phyloP scores from a whole-genome alignment of 768 basidiomycete genomes.

The Cantharellus cinnabarinus region DNA sequence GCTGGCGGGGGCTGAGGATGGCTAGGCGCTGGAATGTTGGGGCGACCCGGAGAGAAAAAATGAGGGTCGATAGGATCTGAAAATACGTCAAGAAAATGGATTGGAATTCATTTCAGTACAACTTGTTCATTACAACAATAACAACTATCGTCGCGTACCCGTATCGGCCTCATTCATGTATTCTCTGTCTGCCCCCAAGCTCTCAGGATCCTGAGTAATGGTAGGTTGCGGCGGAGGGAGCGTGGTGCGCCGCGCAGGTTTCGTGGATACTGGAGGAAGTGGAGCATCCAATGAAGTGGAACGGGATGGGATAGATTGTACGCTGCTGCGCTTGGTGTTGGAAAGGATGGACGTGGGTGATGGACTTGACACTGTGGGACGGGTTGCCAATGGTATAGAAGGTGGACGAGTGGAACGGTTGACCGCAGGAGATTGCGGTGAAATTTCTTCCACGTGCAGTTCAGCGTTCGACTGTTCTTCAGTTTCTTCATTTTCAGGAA shows the following conservation, averaged over 20 bases:
- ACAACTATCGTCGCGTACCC: background rate
- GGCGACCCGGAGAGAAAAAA: slow-evolving; percentile 8
- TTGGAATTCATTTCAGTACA: background rate
- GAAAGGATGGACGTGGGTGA: no score
- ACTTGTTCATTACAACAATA: background rate
- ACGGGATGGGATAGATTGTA: background rate
- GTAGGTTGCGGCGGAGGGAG: background rate
- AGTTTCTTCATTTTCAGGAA: background rate
- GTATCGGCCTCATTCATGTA: background rate
- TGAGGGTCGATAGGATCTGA: slow-evolving; percentile 9
- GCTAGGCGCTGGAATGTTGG: background rate
- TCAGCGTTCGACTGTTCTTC: background rate
- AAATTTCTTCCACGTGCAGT: background rate
- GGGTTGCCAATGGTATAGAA: background rate
- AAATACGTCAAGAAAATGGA: background rate
- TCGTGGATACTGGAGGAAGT: background rate
- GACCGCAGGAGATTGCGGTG: background rate
- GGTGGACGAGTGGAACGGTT: background rate
- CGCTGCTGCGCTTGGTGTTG: background rate
- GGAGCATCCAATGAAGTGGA: background rate
- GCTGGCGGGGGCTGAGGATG: slow-evolving; percentile 1
- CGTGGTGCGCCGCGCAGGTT: background rate
- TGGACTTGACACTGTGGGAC: background rate
- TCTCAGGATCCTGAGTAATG: background rate
- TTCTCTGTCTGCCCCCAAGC: background rate